Evolutionary conservation across 179 eudicot genomes (phyloP), one percentile per base, ranked within the genome.

Genomic region (Spinacia oleracea): DNA sequence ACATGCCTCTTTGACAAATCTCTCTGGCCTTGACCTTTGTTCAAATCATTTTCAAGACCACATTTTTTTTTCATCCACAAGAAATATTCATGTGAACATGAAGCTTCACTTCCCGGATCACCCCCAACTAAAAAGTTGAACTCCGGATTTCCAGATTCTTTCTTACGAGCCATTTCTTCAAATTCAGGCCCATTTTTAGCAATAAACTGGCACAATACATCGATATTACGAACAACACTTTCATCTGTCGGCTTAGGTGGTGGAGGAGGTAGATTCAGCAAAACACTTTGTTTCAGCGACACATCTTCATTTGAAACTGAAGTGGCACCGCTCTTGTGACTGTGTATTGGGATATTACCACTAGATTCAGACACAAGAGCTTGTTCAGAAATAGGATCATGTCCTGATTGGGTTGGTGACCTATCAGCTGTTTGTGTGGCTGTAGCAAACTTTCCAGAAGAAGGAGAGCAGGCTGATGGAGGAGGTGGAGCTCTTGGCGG

Each of bases 41-140:
- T 83, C 70, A 76, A 73, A 75, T 78, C 70, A 77, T 12, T 38
- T 45, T 59, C 43, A 75, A 83, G 75, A 79, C 79, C 66, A 72
- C 68, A 82, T 84, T 87, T 87, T 77, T 77, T 87, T 79, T 87
- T 91, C 88, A 81, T 82, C 93, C 95, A 89, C 83, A 80, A 77
- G 83, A 84, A 91, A 79, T 91, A 91, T 76, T 84, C 88, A 73
- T 67, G 87, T 9, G 88, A 89, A 79, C 85, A 73, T 29, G 89
- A 85, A 77, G 91, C 90, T 84, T 87, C 87, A 82, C 90, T 89
- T 74, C 91, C 95, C 23, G 85, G 85, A 34, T 87, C 89, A 25
- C 95, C 95, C 45, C 89, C 89, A 84, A 89, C 87, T 78, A 89
- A 78, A 86, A 91, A 91, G 65, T 82, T 51, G 75, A 88, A 89